Percentiles rank a stretch among this genome's conserved stretches.
These are phyloP conservation scores for Pleochaeta shiraiana DNA, from an alignment of 2,329 filamentous ascomycete genomes.

Conservation along the genomic window DNA sequence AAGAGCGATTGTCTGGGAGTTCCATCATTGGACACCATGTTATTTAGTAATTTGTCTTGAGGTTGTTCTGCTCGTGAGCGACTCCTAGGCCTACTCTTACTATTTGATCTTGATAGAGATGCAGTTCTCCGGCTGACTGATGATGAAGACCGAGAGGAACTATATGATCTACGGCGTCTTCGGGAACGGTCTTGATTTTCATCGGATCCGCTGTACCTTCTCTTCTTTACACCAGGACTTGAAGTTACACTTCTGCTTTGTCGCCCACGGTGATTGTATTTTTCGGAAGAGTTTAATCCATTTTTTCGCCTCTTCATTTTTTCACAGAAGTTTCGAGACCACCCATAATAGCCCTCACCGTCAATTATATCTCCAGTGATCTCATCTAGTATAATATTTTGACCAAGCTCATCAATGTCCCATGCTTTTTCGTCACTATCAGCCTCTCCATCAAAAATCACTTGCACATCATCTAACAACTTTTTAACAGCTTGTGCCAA, in stretches of 20 bases:
- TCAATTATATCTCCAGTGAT: constrained; percentile 36
- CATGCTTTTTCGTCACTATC: constrained; percentile 26
- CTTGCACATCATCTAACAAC: constrained; percentile 46
- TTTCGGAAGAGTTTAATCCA: constrained; percentile 9
- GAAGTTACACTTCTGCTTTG: constrained; percentile 10
- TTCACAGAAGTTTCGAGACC: constrained; percentile 61
- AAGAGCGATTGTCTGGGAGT: constrained; percentile 8
- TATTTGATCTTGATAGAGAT: constrained; percentile 10
- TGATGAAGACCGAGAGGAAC: constrained; percentile 15
- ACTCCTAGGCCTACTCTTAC: constrained; percentile 8
- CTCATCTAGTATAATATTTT: constrained; percentile 41
- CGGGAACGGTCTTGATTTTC: constrained; percentile 9
- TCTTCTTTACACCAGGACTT: constrained; percentile 14
- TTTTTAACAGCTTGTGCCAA: constrained; percentile 46
- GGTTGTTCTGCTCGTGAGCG: constrained; percentile 6
- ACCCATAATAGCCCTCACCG: constrained; percentile 69
- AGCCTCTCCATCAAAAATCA: constrained; percentile 37
- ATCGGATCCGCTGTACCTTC: constrained; percentile 15
- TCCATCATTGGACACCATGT: constrained; percentile 5
- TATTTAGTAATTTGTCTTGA: constrained; percentile 4
- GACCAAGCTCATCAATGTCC: constrained; percentile 59
- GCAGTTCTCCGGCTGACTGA: constrained; percentile 8
- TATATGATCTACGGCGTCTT: constrained; percentile 15
- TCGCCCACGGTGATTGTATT: constrained; percentile 6
- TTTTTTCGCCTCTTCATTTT: constrained; percentile 44